Conservation (phyloP, 1,284 basidiomycete genomes). For the Tausonia pullulans region DNA sequence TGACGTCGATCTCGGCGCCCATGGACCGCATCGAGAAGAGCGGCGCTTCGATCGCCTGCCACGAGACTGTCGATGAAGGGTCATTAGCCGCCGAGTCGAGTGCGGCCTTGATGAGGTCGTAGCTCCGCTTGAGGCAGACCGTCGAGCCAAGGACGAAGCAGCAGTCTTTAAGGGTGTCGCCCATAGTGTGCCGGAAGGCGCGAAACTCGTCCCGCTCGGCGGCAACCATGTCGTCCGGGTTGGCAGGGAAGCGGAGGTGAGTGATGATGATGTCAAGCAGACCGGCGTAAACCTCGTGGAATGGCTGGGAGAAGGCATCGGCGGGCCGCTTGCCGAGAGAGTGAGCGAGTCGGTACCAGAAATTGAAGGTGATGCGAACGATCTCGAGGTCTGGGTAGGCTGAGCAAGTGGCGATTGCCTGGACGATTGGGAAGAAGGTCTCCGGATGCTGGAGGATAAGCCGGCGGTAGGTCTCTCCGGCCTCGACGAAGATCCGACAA, state of each 20-base stretch:
- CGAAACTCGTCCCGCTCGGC: constrained; percentile 92
- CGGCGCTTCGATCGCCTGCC: constrained; percentile 98
- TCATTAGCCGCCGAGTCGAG: constrained; percentile 38
- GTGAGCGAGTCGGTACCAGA: constrained; percentile 90
- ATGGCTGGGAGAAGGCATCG: constrained; percentile 38
- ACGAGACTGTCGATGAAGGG: constrained; percentile 39
- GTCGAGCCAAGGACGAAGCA: constrained; percentile 87
- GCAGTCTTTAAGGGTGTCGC: constrained; percentile 97
- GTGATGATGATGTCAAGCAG: constrained; percentile 79
- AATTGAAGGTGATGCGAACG: constrained; percentile 94
- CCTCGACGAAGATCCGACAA: constrained; percentile 86
- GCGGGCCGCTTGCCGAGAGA: constrained; percentile 52
- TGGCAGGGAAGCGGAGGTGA: constrained; percentile 85
- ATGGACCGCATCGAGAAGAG: constrained; percentile 97
- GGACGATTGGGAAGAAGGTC: constrained; percentile 84
- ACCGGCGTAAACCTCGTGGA: constrained; percentile 68
- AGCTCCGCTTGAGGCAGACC: constrained; percentile 67
- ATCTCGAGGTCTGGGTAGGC: constrained; percentile 90
- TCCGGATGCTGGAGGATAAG: constrained; percentile 82
- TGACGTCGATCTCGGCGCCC: constrained; percentile 82
- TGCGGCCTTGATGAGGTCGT: constrained; percentile 65
- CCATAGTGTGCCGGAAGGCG: constrained; percentile 93
- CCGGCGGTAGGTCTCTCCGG: constrained; percentile 87
- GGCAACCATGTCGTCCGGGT: constrained; percentile 57
- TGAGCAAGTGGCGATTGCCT: constrained; percentile 88